Base-by-base conservation (phyloP, 768 basidiomycete genomes). In the Paxillus rubicundulus region DNA sequence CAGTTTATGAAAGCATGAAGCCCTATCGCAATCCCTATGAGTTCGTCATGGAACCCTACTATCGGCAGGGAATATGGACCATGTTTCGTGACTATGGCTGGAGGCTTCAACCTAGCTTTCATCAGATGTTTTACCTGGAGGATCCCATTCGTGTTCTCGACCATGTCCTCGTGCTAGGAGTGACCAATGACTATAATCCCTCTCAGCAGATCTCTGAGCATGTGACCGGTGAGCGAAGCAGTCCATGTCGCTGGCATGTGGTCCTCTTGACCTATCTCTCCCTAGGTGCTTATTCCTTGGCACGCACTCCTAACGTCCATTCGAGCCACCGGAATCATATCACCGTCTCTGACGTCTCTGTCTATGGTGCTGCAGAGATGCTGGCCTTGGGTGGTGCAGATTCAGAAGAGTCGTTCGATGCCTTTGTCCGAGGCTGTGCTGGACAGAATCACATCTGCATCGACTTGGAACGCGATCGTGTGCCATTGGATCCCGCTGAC, bases 101-200 rank as follows among this genome's bases (percentile, higher is more conserved):
- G 17, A 14, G 45, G 3, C 21, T 54, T 3, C 14, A 24, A 14
- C 24, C 34, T 8, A 49, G 33, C 20, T 57, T 54, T 21, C 16
- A 9, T 8, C 52, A 57, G 10, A 57, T 57, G 49, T 59, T 57
- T 17, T 57, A 57, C 21, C 20, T 57, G 9, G 28, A 17, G 1
- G 14, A n/a, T 32, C 7, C 55, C 2, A n/a, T 40, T 4, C 16
- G 38, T 13, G 36, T 45, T 5, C 5, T 38, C 1, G 41, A 57
- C 8, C 48, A 51, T n/a, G 18, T 59, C 2, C 30, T 53, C 1
- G 2, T 7, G 0, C 20, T 53, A 0, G 55, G 55, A 0, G 9
- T 40, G 0, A 4, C 43, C 2, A 24, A 50, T 2, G 24, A 24
- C 16, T 50, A 55, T 27, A 13, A 37, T 14, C 57, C 55, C 0